These are phyloP conservation scores for Acanthamoeba rhysodes DNA, from an alignment of 208 protist species.

Conservation along the genomic window DNA sequence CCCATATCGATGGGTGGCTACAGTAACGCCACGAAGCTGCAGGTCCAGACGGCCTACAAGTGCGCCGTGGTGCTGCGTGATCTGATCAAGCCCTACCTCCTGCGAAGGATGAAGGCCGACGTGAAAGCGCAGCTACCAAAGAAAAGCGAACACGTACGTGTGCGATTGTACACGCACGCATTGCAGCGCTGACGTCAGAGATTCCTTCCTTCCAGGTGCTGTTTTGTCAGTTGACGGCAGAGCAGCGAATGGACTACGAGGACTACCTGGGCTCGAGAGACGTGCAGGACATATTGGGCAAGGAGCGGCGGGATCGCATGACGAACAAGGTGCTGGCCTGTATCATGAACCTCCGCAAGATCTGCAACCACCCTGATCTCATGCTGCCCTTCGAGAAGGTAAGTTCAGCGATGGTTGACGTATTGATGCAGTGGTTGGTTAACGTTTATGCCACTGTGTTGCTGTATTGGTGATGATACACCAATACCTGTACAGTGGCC, in stretches of 20 bases:
- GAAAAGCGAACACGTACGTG: slow-evolving; percentile 96
- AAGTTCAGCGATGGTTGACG: neutral
- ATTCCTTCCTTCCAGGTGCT: slow-evolving; percentile 86
- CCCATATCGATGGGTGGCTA: slow-evolving; percentile 95
- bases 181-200: neutral
- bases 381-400: neutral
- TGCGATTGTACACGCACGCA: too few relatives aligned
- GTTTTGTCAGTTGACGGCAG: slow-evolving; percentile 95
- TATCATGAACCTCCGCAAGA: slow-evolving; percentile 91
- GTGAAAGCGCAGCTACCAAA: slow-evolving; percentile 94
- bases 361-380: slow-evolving; percentile 95
- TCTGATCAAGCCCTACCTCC: slow-evolving; percentile 96
- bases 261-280: slow-evolving; percentile 77
- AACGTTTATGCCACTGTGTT: neutral
- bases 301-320: slow-evolving; percentile 73
- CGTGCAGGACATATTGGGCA: slow-evolving; percentile 69
- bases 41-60: slow-evolving; percentile 96
- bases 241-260: slow-evolving; percentile 95
- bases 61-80: slow-evolving; percentile 95
- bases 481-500: neutral
- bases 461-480: neutral
- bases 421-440: neutral
- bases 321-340: slow-evolving; percentile 81
- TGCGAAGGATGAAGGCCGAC: slow-evolving; percentile 97
- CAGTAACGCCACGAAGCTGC: slow-evolving; percentile 92